These are phyloP conservation scores for Pythium aristosporum DNA, from an alignment of 352 stramenopile genomes.

Conservation along the genomic window DNA sequence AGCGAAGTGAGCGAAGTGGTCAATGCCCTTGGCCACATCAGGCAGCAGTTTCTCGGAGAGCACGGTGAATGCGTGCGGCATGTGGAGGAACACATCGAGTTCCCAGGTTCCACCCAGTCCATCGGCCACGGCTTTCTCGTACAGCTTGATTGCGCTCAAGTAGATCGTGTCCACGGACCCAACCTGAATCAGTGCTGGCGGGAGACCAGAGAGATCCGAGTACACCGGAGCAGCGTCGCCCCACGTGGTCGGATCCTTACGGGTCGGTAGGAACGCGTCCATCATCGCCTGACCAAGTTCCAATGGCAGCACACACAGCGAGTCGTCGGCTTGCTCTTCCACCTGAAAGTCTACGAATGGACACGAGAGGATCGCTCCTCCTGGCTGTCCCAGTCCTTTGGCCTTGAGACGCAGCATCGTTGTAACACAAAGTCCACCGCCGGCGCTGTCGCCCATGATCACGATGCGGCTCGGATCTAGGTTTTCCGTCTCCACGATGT, in stretches of 20 bases:
- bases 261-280: constrained; percentile 28
- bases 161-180: constrained; percentile 53
- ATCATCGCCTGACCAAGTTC: constrained; percentile 38
- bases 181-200: constrained; percentile 45
- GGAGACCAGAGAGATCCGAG: constrained; percentile 40
- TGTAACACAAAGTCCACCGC: constrained; percentile 43
- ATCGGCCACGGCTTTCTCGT: constrained; percentile 30
- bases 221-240: constrained; percentile 38
- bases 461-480: constrained; percentile 36
- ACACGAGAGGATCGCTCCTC: constrained; percentile 40
- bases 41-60: constrained; percentile 50
- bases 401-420: constrained; percentile 42
- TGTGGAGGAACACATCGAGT: constrained; percentile 47
- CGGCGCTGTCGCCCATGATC: constrained; percentile 53
- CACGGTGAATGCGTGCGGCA: constrained; percentile 65
- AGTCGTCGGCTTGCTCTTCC: constrained; percentile 23
- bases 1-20: constrained; percentile 43
- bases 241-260: constrained; percentile 23
- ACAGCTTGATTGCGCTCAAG: constrained; percentile 37
- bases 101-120: constrained; percentile 30
- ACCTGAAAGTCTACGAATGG: constrained; percentile 47
- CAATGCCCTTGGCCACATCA: constrained; percentile 40
- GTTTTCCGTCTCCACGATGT: constrained; percentile 32
- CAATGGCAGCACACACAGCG: constrained; percentile 52
- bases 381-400: constrained; percentile 25